Base-by-base conservation (phyloP, 75 land plant genomes). In the Larix kaempferi region DNA sequence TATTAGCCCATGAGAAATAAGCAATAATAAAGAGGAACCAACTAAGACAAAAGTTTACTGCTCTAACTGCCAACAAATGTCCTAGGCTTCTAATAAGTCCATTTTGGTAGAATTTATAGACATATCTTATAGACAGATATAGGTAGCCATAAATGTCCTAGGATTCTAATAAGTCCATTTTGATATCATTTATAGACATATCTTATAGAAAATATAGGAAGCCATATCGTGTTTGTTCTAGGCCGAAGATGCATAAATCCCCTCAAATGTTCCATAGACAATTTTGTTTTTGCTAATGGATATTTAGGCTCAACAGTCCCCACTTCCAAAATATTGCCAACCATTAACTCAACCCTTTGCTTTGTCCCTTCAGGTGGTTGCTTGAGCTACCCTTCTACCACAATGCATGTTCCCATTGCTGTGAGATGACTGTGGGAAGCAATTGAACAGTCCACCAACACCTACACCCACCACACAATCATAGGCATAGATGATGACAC, bases 341-440 rank as follows among this genome's bases (percentile, higher is more conserved):
- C 98, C 35, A 83, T 69, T 16, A 96, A 82, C 85, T 96, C 99
- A 57, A 96, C 87, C 60, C 74, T 90, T 86, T 96, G 99, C 77
- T 86, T 90, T 59, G 85, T 83, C 56, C 90, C 98, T 26, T 85
- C 88, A 1, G 99, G 99, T 2, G 99, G 93, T 56, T 82, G 52
- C 84, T 90, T 92, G 44, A 94, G 76, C 78, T 87, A 78, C 6
- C 99, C 99, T 29, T 94, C 98, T 37, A 91, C 93, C 29, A 80
- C 52, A 29, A 96, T 80, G 55, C 89, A 87, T 0, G 99, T 96
- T 22, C 99, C 99, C 0, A 95, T 96, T 7, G 83, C 63, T n/a
- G 89, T 85, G 3, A 96, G 86, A 84, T 82, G 87, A 55, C 71
- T 37, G 27, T 86, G 81, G 16, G 82, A 73, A 12, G 77, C 88